Evolutionary conservation across 768 basidiomycete genomes (phyloP).

Genomic region (Psilocybe subaeruginosa): DNA sequence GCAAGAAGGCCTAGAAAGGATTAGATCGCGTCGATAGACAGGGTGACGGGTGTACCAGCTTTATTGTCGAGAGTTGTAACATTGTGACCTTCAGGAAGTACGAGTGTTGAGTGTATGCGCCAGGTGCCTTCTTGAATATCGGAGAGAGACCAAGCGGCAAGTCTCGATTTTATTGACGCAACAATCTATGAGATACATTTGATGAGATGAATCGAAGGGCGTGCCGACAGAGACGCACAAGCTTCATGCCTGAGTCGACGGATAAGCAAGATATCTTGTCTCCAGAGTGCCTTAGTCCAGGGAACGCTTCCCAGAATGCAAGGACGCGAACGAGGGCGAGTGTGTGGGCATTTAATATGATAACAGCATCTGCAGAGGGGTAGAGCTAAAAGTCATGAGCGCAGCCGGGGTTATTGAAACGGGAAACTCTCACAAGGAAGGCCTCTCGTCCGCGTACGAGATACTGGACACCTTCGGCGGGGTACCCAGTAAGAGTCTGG

Average conservation of each 20-base stretch:
- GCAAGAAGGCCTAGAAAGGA: slow-evolving; percentile 67
- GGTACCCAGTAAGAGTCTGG: slow-evolving; percentile 47
- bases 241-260: slow-evolving; percentile 79
- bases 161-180: slow-evolving; percentile 64
- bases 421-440: slow-evolving; percentile 55
- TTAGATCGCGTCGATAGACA: slow-evolving; percentile 16
- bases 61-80: slow-evolving; percentile 73
- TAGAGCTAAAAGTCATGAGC: slow-evolving; percentile 55
- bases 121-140: slow-evolving; percentile 64
- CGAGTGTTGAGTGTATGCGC: slow-evolving; percentile 81
- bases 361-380: slow-evolving; percentile 68
- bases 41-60: slow-evolving; percentile 54
- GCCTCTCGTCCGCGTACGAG: slow-evolving; percentile 57
- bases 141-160: slow-evolving; percentile 83
- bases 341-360: slow-evolving; percentile 71
- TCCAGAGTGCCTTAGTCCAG: slow-evolving; percentile 47
- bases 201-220: slow-evolving; percentile 10
- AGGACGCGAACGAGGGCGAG: slow-evolving; percentile 71
- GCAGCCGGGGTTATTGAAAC: slow-evolving; percentile 2
- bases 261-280: slow-evolving; percentile 61
- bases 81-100: slow-evolving; percentile 54
- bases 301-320: slow-evolving; percentile 82
- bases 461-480: slow-evolving; percentile 56
- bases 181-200: slow-evolving; percentile 56
- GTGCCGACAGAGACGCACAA: slow-evolving; percentile 53